Base-by-base conservation (phyloP, 352 stramenopile species). In the Globisporangium camurandrum region DNA sequence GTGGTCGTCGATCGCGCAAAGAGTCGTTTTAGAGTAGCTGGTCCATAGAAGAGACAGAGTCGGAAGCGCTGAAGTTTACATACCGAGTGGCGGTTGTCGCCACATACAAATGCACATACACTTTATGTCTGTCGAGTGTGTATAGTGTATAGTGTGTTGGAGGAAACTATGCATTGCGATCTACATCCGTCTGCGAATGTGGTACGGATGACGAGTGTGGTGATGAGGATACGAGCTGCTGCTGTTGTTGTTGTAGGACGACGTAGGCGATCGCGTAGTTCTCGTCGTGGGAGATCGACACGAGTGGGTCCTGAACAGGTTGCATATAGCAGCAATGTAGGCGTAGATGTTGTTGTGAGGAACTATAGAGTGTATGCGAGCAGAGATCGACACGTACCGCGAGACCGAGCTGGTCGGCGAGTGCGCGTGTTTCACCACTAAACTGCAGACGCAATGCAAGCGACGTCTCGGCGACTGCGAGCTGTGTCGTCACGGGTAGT, bases 201-300 rank as follows among this genome's bases (percentile, higher is more conserved):
- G 33, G 1, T 12, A 7, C 33, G 4, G n/a, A 4, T 40, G 12
- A 3, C 6, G 11, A 7, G 28, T 8, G 39, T 31, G 19, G 20
- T 36, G n/a, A 0, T 45, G 14, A 52, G 3, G 22, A 16, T 39
- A 16, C 19, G 17, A 24, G 17, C 26, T 27, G 27, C 10, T 42
- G 33, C 28, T 57, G 30, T 27, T 63, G 51, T 38, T 86, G 76
- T 46, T 86, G 68, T 23, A 93, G 59, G 19, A 93, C 56, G 38
- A 93, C 83, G 45, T 86, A 85, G 5, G 83, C 83, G 30, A 90
- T 51, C 11, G 83, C 81, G 60, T 90, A 90, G 58, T 91, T 71
- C n/a, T 73, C 65, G 49, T 93, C 83, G 40, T 93, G 83, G 10
- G 79, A 90, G 27, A 93, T 63, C 37, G 79, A 90, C 26, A 91